A percentile compares a stretch with the other conserved stretches of the same genome.
These are phyloP conservation scores for Yamadazyma aaseri DNA, from an alignment of 1,139 yeast species.

Conservation along the genomic window DNA sequence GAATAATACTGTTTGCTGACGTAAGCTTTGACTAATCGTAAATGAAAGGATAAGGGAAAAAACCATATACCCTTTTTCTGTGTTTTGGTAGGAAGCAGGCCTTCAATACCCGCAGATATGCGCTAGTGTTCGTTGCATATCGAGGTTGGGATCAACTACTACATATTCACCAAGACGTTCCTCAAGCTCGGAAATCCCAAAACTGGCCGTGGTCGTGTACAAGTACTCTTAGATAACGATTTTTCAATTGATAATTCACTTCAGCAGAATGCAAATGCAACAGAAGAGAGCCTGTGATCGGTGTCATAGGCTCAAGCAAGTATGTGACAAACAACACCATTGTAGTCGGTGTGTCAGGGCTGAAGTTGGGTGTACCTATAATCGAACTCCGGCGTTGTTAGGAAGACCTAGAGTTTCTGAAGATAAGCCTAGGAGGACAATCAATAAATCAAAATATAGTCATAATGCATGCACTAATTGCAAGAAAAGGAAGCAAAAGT, in stretches of 20 bases:
- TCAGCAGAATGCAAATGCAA: neutral
- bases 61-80: too few species aligned
- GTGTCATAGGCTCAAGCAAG: conserved; percentile 18
- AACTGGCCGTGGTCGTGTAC: too few species aligned
- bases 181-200: too few species aligned
- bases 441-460: conserved; percentile 10
- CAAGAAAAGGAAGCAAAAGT: conserved; percentile 59
- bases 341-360: conserved; percentile 14
- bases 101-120: too few species aligned
- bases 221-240: neutral
- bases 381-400: conserved; percentile 12
- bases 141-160: too few species aligned
- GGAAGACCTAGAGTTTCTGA: conserved; percentile 16
- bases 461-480: conserved; percentile 61
- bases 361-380: conserved; percentile 11
- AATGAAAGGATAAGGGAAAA: too few species aligned
- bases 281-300: conserved; percentile 18
- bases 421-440: neutral
- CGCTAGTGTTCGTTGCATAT: too few species aligned
- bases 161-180: too few species aligned
- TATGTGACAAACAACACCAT: conserved; percentile 14
- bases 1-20: too few species aligned
- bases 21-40: too few species aligned
- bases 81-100: too few species aligned
- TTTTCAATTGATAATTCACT: too few species aligned